Base-by-base conservation (phyloP, 106 monocot species). In the Narthecium ossifragum region DNA sequence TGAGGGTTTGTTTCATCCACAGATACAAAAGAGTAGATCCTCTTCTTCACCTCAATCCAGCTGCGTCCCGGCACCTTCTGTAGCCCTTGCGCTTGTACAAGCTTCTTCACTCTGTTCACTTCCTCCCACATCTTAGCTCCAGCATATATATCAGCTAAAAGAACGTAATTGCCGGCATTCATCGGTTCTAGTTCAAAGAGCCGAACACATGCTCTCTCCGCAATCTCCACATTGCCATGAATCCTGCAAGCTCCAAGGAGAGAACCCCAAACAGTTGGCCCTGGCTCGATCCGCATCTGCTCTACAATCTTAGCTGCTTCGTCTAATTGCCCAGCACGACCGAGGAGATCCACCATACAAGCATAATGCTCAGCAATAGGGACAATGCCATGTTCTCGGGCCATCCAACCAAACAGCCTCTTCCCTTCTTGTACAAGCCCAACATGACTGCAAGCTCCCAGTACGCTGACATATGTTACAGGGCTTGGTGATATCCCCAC, bases 91-190 rank as follows among this genome's bases (percentile, higher is more conserved):
- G 64, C 67, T 64, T 83, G 79, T 18, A 88, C 17, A 17, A 72
- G 30, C 9, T 53, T 73, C 73, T 58, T 83, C 13, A 83, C 66
- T 24, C 64, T 36, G 46, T 7, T 64, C 40, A 82, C 65, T 55
- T 88, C 65, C 17, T 65, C 70, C 72, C 61, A 71, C 75, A 88
- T 66, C 50, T 73, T 56, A 24, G 88, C 88, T 46, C 62, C 59
- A 1, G 75, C 65, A 52, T 88, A 88, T 20, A 83, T 78, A 66
- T 76, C 70, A 2, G 75, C 75, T 31, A 88, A 53, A 13, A 88
- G 72, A 3, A 83, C 75, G 59, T 88, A 88, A 53, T 88, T 88
- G 18, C 88, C 88, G 12, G 88, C 77, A 70, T 88, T 83, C 26
- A 8, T 54, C 0, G 88, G 88, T 48, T 88, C 83, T 14, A 83